A percentile compares a stretch with the other conserved stretches of the same genome.
Evolutionary conservation across 495 filamentous ascomycete species (phyloP).

Genomic region (Hypomontagnella monticulosa): DNA sequence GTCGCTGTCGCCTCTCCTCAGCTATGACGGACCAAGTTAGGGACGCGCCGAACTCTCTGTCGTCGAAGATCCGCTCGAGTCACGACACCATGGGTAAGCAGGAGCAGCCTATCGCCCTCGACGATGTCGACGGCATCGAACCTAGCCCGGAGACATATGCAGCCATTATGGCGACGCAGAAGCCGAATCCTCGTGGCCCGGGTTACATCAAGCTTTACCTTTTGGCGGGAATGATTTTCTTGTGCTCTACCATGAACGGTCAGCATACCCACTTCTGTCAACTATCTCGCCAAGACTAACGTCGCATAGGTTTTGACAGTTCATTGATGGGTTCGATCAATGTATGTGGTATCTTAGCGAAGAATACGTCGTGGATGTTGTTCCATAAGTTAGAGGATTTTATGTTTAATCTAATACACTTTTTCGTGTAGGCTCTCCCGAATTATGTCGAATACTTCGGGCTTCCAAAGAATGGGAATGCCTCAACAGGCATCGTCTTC

Average conservation of each 20-base stretch:
- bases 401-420: not conserved
- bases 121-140: slow-evolving; percentile 31
- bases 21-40: slow-evolving; percentile 22
- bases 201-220: slow-evolving; percentile 44
- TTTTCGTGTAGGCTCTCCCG: slow-evolving; percentile 37
- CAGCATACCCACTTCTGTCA: not conserved
- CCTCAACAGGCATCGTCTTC: slow-evolving; percentile 47
- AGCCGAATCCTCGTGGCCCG: slow-evolving; percentile 40
- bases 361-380: not conserved
- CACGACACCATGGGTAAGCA: slow-evolving; percentile 26
- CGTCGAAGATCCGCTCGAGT: slow-evolving; percentile 16
- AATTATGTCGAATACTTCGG: slow-evolving; percentile 46
- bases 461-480: slow-evolving; percentile 37
- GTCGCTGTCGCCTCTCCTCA: not conserved
- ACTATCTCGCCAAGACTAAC: slow-evolving; percentile 10
- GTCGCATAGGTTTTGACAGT: slow-evolving; percentile 41
- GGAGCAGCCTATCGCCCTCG: not conserved
- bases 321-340: slow-evolving; percentile 50
- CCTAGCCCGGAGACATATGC: slow-evolving; percentile 39
- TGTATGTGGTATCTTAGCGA: slow-evolving; percentile 17
- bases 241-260: slow-evolving; percentile 47
- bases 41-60: slow-evolving; percentile 1
- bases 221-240: slow-evolving; percentile 41
- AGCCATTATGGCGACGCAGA: slow-evolving; percentile 44
- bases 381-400: no score